phyloP scores from a whole-genome alignment of 371 early-diverging fungal genomes.

The Rhizopus delemar region DNA sequence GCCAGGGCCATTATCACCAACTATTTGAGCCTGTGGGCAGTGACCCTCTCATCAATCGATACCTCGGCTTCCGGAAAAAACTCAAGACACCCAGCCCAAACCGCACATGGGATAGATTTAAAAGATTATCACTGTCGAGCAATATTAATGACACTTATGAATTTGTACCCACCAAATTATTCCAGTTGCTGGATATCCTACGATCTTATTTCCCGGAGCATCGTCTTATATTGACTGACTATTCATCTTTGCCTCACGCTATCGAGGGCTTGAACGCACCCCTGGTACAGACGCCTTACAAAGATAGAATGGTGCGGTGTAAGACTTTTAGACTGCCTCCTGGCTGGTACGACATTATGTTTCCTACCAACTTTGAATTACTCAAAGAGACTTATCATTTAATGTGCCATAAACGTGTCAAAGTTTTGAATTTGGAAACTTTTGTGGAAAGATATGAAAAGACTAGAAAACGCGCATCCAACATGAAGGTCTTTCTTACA shows the following conservation, averaged over 20 bases:
- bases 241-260: constrained; percentile 72
- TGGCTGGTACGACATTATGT: constrained; percentile 93
- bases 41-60: constrained; percentile 72
- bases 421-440: constrained; percentile 68
- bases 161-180: constrained; percentile 80
- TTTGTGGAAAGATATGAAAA: constrained; percentile 62
- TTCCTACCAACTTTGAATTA: constrained; percentile 88
- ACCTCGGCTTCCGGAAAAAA: constrained; percentile 50
- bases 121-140: too few relatives aligned
- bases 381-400: constrained; percentile 66
- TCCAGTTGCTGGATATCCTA: constrained; percentile 70
- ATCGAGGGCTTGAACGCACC: constrained; percentile 78
- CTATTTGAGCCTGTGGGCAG: constrained; percentile 68
- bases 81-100: constrained; percentile 7
- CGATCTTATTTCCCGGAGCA: constrained; percentile 75
- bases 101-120: background rate
- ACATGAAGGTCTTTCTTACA: background rate
- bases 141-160: constrained; percentile 33
- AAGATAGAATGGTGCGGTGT: constrained; percentile 25
- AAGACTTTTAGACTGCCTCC: constrained; percentile 59
- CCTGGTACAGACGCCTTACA: constrained; percentile 85
- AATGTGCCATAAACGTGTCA: constrained; percentile 48
- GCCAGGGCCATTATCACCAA: constrained; percentile 76
- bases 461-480: background rate
- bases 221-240: constrained; percentile 81